Percentiles rank a stretch among this genome's conserved stretches.
These are phyloP conservation scores for Gentiana straminea DNA, from an alignment of 257 asterid genomes.

Conservation along the genomic window DNA sequence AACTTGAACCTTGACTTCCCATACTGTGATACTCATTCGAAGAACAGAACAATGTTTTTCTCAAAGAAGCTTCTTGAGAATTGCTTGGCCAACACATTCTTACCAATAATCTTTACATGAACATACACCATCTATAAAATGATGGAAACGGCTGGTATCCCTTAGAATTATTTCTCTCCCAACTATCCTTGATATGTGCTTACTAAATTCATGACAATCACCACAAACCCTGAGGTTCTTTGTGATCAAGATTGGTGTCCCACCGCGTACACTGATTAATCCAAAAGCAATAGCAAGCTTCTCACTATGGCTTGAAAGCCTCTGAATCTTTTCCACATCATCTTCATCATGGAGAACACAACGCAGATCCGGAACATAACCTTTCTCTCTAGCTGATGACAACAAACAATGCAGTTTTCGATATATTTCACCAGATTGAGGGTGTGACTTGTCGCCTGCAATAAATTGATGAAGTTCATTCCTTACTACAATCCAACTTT, in stretches of 20 bases:
- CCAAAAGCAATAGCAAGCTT: slow-evolving; percentile 30
- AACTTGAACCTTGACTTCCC: slow-evolving; percentile 1
- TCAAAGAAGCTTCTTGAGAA: not conserved
- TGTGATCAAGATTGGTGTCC: slow-evolving; percentile 16
- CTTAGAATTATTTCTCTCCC: slow-evolving; percentile 21
- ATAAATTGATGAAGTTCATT: slow-evolving; percentile 15
- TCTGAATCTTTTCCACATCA: slow-evolving; percentile 12
- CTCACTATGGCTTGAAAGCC: slow-evolving; percentile 25
- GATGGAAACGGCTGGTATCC: slow-evolving; percentile 29
- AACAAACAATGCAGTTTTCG: slow-evolving; percentile 11
- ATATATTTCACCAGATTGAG: slow-evolving; percentile 10
- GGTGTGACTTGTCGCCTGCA: slow-evolving; percentile 25
- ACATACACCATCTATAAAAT: slow-evolving; percentile 20
- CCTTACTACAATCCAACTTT: slow-evolving; percentile 20
- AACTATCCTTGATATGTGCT: slow-evolving; percentile 13
- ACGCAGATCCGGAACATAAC: slow-evolving; percentile 18
- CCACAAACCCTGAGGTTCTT: slow-evolving; percentile 29
- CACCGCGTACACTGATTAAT: slow-evolving; percentile 10
- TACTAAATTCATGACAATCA: slow-evolving; percentile 25
- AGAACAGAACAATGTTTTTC: not conserved
- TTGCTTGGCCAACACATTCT: not conserved
- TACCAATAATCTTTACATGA: slow-evolving; percentile 30
- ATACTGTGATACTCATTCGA: too few relatives aligned
- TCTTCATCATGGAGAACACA: slow-evolving; percentile 30
- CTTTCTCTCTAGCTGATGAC: slow-evolving; percentile 8